Evolutionary conservation across 2,329 filamentous ascomycete genomes (phyloP), one percentile per base, ranked within the genome.

Genomic region (Stagonosporopsis vannaccii): DNA sequence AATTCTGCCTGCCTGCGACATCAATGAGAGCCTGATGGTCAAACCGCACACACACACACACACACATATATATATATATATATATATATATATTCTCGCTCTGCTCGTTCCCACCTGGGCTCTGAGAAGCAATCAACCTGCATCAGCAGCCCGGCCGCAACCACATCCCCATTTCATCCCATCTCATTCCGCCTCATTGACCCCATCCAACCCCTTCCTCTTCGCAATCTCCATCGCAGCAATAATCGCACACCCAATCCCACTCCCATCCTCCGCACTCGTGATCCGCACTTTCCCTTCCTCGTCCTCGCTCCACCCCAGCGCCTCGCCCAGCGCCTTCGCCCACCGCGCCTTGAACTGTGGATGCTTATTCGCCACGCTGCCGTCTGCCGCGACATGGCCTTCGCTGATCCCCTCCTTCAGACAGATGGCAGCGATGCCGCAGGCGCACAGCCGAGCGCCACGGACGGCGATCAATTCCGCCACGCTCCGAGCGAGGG

Each of bases 341-440:
- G 72, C 75, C 77, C 77, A 78, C 52, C 76, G 58, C 47, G 56
- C 61, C 65, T 77, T 77, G 62, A 79, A 79, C 32, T 75, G 72
- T 1, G 76, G 75, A 63, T 77, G 75, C 51, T 78, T 78, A 45
- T 76, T 78, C 19, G 74, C 75, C 15, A 79, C 75, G 41, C 69
- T 70, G 0, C 74, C 75, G 53, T 78, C 75, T 1, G 75, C 75
- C 2, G 75, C 75, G 3, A 78, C 73, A 61, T 77, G 70, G 0
- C 75, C 75, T 8, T 56, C 41, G 6, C 44, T 51, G 22, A 75
- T 71, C 1, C 60, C 61, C 40, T 74, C 72, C 56, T 70, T 74
- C 5, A 49, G 56, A 56, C 74, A 77, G 25, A 78, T 77, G 1
- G 75, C 75, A 2, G 73, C 70, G 6, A 77, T 60, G n/a, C 75